Percentiles rank a stretch among this genome's conserved stretches.
These are phyloP conservation scores for Microdochium nivale DNA, from an alignment of 2,329 filamentous ascomycete genomes.

Conservation along the genomic window DNA sequence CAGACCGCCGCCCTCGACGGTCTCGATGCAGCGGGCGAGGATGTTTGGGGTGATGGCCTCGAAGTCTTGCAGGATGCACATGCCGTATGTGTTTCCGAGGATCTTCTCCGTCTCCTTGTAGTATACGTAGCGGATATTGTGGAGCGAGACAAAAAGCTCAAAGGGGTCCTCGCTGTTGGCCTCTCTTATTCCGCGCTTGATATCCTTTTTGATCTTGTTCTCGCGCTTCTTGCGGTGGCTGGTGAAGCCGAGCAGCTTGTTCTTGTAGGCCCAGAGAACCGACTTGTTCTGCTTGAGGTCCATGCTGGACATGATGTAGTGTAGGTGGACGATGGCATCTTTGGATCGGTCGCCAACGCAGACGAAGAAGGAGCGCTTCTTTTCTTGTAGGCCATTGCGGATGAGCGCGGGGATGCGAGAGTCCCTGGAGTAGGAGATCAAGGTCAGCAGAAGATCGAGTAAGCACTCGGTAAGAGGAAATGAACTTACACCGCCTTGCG, in stretches of 20 bases:
- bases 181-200: conserved; percentile 89
- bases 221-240: conserved; percentile 97
- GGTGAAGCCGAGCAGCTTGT: conserved; percentile 89
- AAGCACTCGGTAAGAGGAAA: not conserved
- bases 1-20: conserved; percentile 90
- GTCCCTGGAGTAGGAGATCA: conserved; percentile 45
- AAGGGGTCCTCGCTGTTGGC: conserved; percentile 91
- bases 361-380: conserved; percentile 97
- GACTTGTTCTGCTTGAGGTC: conserved; percentile 94
- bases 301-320: conserved; percentile 85
- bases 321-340: conserved; percentile 86
- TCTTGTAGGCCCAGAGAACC: conserved; percentile 98
- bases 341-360: conserved; percentile 91
- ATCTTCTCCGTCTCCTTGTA: conserved; percentile 99
- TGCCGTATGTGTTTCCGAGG: conserved; percentile 92
- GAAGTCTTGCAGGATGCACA: conserved; percentile 97
- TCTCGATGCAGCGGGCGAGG: conserved; percentile 89
- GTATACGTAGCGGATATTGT: conserved; percentile 98
- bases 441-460: not conserved
- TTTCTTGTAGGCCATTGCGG: conserved; percentile 84
- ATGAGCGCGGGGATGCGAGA: conserved; percentile 87
- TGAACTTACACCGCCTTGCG: conserved; percentile 19
- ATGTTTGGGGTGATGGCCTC: conserved; percentile 97
- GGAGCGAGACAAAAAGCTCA: conserved; percentile 90
- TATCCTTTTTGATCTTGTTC: conserved; percentile 95